Percentiles rank a stretch among this genome's conserved stretches.
These are phyloP conservation scores for Boletus subparvulus DNA, from an alignment of 768 basidiomycete species.

Conservation along the genomic window DNA sequence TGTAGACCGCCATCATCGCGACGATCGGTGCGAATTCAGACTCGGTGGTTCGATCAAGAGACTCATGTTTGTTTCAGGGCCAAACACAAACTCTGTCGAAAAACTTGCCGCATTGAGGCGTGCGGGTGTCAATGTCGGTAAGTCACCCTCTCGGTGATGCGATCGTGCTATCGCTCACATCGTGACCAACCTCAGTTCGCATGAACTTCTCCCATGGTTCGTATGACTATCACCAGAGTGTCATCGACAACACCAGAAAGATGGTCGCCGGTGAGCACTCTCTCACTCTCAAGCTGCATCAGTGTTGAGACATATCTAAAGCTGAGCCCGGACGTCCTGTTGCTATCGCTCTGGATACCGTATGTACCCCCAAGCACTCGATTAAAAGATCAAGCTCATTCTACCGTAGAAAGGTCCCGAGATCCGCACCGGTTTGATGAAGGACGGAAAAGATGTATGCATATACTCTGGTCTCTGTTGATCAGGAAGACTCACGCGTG, in stretches of 20 bases:
- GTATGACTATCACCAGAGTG: constrained; percentile 98
- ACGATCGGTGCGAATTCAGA: constrained; percentile 74
- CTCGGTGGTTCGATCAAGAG: neutral
- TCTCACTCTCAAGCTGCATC: neutral
- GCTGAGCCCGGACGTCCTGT: constrained; percentile 82
- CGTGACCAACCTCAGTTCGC: constrained; percentile 61
- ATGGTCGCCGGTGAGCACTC: constrained; percentile 65
- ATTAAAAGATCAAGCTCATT: constrained; percentile 5
- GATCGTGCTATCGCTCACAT: constrained; percentile 6
- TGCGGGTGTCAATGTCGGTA: constrained; percentile 97
- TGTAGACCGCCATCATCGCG: constrained; percentile 93
- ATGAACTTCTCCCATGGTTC: constrained; percentile 99
- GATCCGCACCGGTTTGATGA: constrained; percentile 95
- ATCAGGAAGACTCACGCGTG: constrained; percentile 4
- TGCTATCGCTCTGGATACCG: constrained; percentile 97
- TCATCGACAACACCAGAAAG: constrained; percentile 95
- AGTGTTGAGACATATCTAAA: constrained; percentile 9
- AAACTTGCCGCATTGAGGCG: constrained; percentile 80
- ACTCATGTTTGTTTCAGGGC: constrained; percentile 51
- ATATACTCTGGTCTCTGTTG: constrained; percentile 8
- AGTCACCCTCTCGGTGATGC: constrained; percentile 32
- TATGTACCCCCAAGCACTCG: constrained; percentile 38
- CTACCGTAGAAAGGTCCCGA: constrained; percentile 90
- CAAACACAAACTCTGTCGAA: constrained; percentile 91
- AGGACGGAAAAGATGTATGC: constrained; percentile 80